Conservation (phyloP, 176 grass and related monocot species). For the Bolboschoenus planiculmis region DNA sequence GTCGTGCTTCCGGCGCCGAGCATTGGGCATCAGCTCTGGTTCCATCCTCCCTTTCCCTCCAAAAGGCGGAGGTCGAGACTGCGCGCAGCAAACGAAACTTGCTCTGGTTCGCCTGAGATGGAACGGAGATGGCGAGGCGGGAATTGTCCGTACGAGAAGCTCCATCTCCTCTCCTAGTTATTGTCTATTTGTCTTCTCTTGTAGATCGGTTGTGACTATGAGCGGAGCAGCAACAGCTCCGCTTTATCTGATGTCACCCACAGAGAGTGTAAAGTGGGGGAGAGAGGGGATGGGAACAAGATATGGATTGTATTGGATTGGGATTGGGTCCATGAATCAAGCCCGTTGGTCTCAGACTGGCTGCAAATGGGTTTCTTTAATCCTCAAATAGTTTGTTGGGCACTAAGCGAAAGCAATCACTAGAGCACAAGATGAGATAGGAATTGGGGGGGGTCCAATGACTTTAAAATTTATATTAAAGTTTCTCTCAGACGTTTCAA, state of each 20-base stretch:
- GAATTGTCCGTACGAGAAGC: conserved; percentile 3
- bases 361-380: not conserved
- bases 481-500: no score
- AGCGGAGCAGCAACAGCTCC: not conserved
- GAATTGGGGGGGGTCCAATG: no score
- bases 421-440: no score
- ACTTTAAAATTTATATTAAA: no score
- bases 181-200: not conserved
- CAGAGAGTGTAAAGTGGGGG: not conserved
- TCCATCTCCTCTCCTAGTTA: conserved; percentile 12
- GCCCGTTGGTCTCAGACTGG: not conserved
- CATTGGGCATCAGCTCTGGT: conserved; percentile 48
- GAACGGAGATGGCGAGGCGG: not conserved
- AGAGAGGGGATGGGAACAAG: no score
- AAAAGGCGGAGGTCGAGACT: not conserved
- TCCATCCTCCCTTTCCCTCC: conserved; percentile 10
- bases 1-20: conserved; percentile 46
- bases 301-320: not conserved
- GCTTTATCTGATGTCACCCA: not conserved
- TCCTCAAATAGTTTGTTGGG: not conserved
- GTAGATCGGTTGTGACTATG: no score
- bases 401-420: not conserved
- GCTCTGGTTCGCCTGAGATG: not conserved
- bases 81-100: conserved; percentile 6
- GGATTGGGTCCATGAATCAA: not conserved